phyloP scores from a whole-genome alignment of 2,329 filamentous ascomycete species.

The Chaetomiaceae sp. region DNA sequence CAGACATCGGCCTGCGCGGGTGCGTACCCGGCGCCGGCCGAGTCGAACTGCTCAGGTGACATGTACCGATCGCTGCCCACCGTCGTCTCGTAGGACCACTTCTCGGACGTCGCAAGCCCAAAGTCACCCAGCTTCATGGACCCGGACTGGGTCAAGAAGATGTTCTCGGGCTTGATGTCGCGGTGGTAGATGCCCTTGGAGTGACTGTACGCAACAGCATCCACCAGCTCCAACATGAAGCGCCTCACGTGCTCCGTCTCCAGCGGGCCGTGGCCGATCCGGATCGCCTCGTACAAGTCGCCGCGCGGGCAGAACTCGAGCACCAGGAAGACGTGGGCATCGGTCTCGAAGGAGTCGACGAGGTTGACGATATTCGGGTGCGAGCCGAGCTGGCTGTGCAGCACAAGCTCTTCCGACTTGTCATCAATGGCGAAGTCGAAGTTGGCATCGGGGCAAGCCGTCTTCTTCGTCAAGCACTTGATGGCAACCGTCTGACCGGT shows the following conservation, averaged over 20 bases:
- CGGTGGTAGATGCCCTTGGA: constrained; percentile 87
- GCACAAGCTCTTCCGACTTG: constrained; percentile 70
- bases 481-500: constrained; percentile 82
- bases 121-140: constrained; percentile 97
- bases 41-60: constrained; percentile 97
- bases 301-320: constrained; percentile 93
- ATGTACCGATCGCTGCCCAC: constrained; percentile 98
- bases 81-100: constrained; percentile 86
- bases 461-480: constrained; percentile 89
- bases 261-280: constrained; percentile 75
- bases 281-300: constrained; percentile 95
- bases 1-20: constrained; percentile 92
- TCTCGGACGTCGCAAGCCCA: constrained; percentile 80
- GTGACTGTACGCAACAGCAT: constrained; percentile 86
- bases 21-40: constrained; percentile 78
- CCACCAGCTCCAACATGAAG: constrained; percentile 93
- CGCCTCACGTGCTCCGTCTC: constrained; percentile 95
- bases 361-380: constrained; percentile 95
- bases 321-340: constrained; percentile 83
- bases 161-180: constrained; percentile 99
- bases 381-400: constrained; percentile 70
- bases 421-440: constrained; percentile 71
- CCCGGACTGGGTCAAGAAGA: constrained; percentile 82
- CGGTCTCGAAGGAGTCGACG: constrained; percentile 84
- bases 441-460: constrained; percentile 53